Evolutionary conservation across 2,329 filamentous ascomycete species (phyloP), one percentile per base, ranked within the genome.

Genomic region (Verticillium tricorpus): DNA sequence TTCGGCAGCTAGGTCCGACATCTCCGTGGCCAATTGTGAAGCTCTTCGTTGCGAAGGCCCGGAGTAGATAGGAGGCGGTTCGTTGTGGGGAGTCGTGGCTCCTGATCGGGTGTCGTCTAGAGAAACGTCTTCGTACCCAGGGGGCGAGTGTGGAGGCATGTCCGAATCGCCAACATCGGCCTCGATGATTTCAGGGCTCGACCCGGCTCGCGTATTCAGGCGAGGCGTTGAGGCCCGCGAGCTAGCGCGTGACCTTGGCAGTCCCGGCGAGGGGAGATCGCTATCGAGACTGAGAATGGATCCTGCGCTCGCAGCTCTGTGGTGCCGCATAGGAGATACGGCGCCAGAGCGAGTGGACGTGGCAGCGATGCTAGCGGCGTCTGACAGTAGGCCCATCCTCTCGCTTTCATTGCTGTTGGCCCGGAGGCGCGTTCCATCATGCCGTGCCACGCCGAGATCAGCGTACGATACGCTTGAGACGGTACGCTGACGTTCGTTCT

Each of bases 401-500:
- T 94, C 90, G 68, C 88, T 91, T 67, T 93, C 90, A 19, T 80
- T 82, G 65, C 89, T 93, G 69, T 88, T 89, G 39, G 89, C 89
- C 34, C 91, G 83, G 32, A 95, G 76, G 56, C 91, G 81, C 1
- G 89, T 91, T 58, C 91, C 91, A 68, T 95, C 91, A 68, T 91
- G 90, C 55, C 89, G 82, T 0, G 89, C 90, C 15, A 93, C 84
- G 37, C 91, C 91, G 5, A 95, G 74, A 52, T 91, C 89, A 11
- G 84, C 89, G 68, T 95, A 95, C 54, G 87, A 87, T 19, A 95
- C 91, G 61, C 87, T 89, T 55, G 89, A 91, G 3, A 92, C 87
- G 17, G 89, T 83, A 31, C 89, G 82, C 61, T 89, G 85, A 19
- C 90, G 82, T 64, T 81, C 80, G 15, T 83, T 80, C 69, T 84